Base-by-base conservation (phyloP, 2,329 filamentous ascomycete species). In the Didymella glomerata region DNA sequence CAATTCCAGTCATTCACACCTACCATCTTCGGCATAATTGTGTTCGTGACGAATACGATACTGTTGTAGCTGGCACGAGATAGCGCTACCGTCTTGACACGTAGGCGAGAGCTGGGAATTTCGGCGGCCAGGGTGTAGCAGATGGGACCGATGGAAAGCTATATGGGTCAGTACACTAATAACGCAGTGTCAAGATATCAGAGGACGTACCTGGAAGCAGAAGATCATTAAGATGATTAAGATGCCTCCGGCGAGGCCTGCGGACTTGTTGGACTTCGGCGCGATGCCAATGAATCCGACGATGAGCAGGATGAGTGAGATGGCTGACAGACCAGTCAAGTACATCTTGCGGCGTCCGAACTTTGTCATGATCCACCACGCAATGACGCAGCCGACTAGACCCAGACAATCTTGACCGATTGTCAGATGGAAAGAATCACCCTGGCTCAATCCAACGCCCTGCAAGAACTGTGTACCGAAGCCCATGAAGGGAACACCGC, bases 61-160 rank as follows among this genome's bases (percentile, higher is more conserved):
- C 60, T 66, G 56, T 69, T 68, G 57, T 68, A 69, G 28, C 62
- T 65, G 40, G 64, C 66, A 18, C 92, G 88, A 1, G 90, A 91
- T 2, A 96, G 84, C 1, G 93, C 92, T 42, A 96, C 89, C 0
- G 92, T 96, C 82, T 96, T 96, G 79, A 94, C 92, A 72, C 93
- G 90, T 27, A 96, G 83, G 7, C 92, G 86, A 11, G 90, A 86
- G 0, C 91, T 92, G 0, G 91, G 92, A 20, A 96, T 78, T 74
- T 96, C 92, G 1, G 90, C 86, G 2, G 96, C 92, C 7, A 96
- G 84, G 0, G 91, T 93, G 79, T 95, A 96, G 76, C 90, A 92
- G 10, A 96, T 91, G 0, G 92, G 94, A 25, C 92, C 92, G 27
- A 96, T 91, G 0, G 90, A 68, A 18, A 68, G 59, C 66, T 90